Percentiles rank a stretch among this genome's conserved stretches.
These are phyloP conservation scores for Rhizopogon vesiculosus DNA, from an alignment of 768 basidiomycete genomes.

Conservation along the genomic window DNA sequence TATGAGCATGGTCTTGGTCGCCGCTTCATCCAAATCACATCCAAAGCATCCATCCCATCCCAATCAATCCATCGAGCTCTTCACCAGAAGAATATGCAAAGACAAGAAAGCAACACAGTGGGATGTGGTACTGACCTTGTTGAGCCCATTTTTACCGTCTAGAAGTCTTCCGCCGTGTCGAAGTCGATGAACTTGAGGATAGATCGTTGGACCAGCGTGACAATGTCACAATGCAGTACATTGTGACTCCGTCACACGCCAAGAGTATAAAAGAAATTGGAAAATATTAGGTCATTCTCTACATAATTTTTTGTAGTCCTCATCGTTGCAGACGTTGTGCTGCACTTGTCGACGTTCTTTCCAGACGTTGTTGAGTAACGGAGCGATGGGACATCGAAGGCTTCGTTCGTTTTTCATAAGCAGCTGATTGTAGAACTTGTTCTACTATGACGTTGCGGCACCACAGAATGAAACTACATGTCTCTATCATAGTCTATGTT, in stretches of 20 bases:
- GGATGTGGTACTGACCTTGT: slow-evolving; percentile 57
- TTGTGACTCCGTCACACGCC: slow-evolving; percentile 17
- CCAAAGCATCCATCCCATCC: neutral
- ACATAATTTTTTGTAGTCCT: slow-evolving; percentile 21
- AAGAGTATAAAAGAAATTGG: neutral
- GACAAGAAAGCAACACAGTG: neutral
- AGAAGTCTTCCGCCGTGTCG: slow-evolving; percentile 17
- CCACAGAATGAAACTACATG: neutral
- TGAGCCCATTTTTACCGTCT: slow-evolving; percentile 64
- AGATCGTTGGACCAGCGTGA: slow-evolving; percentile 16
- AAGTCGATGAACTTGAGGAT: slow-evolving; percentile 19
- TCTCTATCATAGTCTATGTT: too few relatives aligned
- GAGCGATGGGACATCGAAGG: slow-evolving; percentile 51
- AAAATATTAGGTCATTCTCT: neutral
- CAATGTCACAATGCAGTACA: slow-evolving; percentile 19
- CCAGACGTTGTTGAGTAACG: slow-evolving; percentile 49
- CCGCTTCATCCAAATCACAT: slow-evolving; percentile 6
- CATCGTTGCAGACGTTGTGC: slow-evolving; percentile 37
- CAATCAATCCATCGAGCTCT: slow-evolving; percentile 12
- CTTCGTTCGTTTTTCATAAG: slow-evolving; percentile 9
- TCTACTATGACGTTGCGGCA: neutral
- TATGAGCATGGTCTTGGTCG: neutral
- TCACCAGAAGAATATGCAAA: neutral
- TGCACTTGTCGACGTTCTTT: slow-evolving; percentile 42
- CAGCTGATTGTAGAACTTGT: neutral